Conservation (phyloP, 208 protist genomes). For the Leishmania gerbilli region DNA sequence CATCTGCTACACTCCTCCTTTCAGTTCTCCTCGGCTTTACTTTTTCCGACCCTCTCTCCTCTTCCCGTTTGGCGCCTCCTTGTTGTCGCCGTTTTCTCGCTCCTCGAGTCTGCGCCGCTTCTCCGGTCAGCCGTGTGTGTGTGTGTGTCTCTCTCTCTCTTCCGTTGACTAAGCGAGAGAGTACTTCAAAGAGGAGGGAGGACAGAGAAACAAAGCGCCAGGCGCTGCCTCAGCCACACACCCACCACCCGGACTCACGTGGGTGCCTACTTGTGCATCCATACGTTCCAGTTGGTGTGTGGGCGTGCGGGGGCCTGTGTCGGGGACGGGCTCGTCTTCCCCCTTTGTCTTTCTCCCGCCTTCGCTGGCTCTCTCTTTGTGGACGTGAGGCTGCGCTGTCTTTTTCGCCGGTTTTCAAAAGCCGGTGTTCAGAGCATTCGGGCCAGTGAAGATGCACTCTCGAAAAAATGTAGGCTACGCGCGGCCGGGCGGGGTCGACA, state of each 20-base stretch:
- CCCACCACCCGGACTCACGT: neutral
- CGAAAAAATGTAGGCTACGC: neutral
- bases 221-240: neutral
- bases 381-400: neutral
- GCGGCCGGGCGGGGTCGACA: conserved; percentile 4
- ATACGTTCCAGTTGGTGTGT: neutral
- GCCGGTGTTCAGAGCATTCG: neutral
- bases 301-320: neutral
- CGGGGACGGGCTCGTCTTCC: neutral
- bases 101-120: neutral
- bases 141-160: neutral
- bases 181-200: neutral
- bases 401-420: neutral
- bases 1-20: neutral
- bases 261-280: neutral
- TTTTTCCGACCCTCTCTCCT: neutral
- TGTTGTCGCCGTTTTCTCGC: conserved; percentile 10
- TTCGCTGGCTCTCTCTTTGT: neutral
- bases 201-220: neutral
- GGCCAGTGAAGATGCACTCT: conserved; percentile 6
- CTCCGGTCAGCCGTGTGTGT: neutral
- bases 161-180: neutral
- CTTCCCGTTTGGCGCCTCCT: neutral
- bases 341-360: neutral
- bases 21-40: neutral